Evolutionary conservation across 2,329 filamentous ascomycete species (phyloP).

Genomic region (Exutisphaerella laricina): DNA sequence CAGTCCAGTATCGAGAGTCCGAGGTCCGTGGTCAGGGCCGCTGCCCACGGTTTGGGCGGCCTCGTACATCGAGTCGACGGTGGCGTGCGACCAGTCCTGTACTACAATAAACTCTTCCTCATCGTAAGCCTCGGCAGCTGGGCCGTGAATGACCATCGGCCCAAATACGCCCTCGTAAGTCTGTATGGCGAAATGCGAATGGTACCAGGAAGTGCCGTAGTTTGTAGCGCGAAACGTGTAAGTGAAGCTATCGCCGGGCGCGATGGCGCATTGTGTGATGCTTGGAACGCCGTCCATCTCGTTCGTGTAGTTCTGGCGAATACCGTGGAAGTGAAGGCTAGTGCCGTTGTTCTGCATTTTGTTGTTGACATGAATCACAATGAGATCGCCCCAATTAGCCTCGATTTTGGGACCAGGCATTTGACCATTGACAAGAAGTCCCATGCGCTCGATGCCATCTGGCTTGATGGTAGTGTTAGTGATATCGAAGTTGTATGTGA

Average conservation of each 20-base stretch:
- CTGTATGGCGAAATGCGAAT: no score
- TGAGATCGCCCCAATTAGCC: constrained; percentile 37
- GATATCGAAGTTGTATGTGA: constrained; percentile 26
- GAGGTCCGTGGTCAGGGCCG: no score
- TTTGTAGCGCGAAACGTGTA: constrained; percentile 53
- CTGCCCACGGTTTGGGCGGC: no score
- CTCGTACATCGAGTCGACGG: no score
- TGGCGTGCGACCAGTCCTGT: no score
- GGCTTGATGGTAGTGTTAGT: constrained; percentile 18
- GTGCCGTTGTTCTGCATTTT: constrained; percentile 42
- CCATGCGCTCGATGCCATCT: constrained; percentile 20
- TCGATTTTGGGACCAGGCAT: constrained; percentile 25
- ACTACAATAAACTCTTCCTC: no score
- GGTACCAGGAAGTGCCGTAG: constrained; percentile 36
- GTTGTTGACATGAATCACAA: no score
- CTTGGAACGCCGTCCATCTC: constrained; percentile 46
- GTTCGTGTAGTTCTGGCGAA: constrained; percentile 53
- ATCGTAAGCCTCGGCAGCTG: no score
- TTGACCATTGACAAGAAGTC: constrained; percentile 24
- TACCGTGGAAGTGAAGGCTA: constrained; percentile 55
- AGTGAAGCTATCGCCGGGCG: constrained; percentile 47
- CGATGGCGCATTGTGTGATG: constrained; percentile 39
- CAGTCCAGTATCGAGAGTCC: no score
- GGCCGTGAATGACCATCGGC: no score
- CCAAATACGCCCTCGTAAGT: no score